Percentiles rank a stretch among this genome's conserved stretches.
These are phyloP conservation scores for Astrothelium subdiscretum DNA, from an alignment of 495 filamentous ascomycete species.

Conservation along the genomic window DNA sequence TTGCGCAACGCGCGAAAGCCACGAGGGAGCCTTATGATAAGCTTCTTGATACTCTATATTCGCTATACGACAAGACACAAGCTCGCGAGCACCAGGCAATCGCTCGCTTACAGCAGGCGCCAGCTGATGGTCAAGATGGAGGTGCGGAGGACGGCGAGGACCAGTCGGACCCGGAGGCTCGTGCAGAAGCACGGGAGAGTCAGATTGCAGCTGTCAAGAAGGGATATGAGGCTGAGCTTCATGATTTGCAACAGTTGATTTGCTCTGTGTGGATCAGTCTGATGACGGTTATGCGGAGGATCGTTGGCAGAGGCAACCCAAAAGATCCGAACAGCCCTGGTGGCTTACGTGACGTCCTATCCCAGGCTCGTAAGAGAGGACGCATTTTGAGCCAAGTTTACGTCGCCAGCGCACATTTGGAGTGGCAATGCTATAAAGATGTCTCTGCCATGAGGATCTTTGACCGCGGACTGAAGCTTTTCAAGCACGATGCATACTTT, in stretches of 20 bases:
- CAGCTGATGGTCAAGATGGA: conserved; percentile 31
- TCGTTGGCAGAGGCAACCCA: conserved; percentile 79
- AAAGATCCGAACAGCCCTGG: conserved; percentile 41
- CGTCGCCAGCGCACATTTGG: conserved; percentile 78
- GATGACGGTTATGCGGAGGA: conserved; percentile 83
- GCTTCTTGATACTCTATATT: conserved; percentile 74
- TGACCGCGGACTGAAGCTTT: conserved; percentile 82
- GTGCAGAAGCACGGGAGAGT: conserved; percentile 20
- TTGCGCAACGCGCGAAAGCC: conserved; percentile 49
- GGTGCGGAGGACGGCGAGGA: conserved; percentile 41
- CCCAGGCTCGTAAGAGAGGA: conserved; percentile 72
- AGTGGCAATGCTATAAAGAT: conserved; percentile 93
- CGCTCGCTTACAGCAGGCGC: conserved; percentile 54
- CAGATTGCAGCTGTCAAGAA: conserved; percentile 63
- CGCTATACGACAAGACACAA: conserved; percentile 59
- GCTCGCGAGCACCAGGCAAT: conserved; percentile 60
- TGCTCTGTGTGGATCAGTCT: conserved; percentile 90
- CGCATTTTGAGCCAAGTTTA: conserved; percentile 89
- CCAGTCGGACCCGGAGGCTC: conserved; percentile 35
- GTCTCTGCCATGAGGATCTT: conserved; percentile 85
- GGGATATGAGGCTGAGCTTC: conserved; percentile 56
- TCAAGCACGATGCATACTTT: conserved; percentile 84
- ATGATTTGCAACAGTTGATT: conserved; percentile 61
- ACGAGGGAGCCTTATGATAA: conserved; percentile 74
- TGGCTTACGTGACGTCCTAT: conserved; percentile 75